phyloP scores from a whole-genome alignment of 2,329 filamentous ascomycete genomes.

The Hymenoscyphus repandus region DNA sequence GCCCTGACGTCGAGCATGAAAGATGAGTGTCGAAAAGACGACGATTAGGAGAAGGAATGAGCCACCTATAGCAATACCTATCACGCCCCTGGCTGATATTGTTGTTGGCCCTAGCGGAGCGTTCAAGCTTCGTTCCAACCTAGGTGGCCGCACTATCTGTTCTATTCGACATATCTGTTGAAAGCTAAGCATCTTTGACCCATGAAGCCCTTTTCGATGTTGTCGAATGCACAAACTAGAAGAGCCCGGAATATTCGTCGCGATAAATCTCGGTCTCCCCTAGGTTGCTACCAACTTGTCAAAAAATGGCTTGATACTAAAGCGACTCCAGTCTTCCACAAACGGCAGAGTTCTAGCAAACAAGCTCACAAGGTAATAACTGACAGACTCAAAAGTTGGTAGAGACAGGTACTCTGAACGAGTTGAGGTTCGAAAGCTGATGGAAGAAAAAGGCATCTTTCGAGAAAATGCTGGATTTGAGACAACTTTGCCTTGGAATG shows the following conservation, averaged over 20 bases:
- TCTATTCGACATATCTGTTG: not conserved
- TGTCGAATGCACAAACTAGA: too few species aligned
- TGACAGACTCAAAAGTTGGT: not conserved
- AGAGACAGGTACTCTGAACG: too few species aligned
- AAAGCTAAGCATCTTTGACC: not conserved
- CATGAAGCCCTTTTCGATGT: not conserved
- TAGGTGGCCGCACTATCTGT: not conserved
- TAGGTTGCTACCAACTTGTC: too few species aligned
- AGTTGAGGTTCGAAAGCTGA: not conserved
- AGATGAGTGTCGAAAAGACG: slow-evolving; percentile 3
- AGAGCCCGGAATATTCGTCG: too few species aligned
- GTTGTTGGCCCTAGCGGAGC: not conserved
- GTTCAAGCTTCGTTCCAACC: not conserved
- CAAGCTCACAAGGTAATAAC: too few species aligned
- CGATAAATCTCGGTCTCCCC: too few species aligned
- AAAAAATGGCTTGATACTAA: too few species aligned
- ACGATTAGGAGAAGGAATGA: slow-evolving; percentile 10
- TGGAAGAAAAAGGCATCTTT: not conserved
- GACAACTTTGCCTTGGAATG: slow-evolving; percentile 3
- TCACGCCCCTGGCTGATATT: slow-evolving; percentile 11
- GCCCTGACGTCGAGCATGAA: slow-evolving; percentile 15
- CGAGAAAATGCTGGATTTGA: not conserved
- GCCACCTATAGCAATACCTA: slow-evolving; percentile 20
- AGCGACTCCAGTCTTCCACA: too few species aligned
- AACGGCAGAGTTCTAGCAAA: too few species aligned